Conservation (phyloP, 2,329 filamentous ascomycete species). For the Aureobasidium sp. region DNA sequence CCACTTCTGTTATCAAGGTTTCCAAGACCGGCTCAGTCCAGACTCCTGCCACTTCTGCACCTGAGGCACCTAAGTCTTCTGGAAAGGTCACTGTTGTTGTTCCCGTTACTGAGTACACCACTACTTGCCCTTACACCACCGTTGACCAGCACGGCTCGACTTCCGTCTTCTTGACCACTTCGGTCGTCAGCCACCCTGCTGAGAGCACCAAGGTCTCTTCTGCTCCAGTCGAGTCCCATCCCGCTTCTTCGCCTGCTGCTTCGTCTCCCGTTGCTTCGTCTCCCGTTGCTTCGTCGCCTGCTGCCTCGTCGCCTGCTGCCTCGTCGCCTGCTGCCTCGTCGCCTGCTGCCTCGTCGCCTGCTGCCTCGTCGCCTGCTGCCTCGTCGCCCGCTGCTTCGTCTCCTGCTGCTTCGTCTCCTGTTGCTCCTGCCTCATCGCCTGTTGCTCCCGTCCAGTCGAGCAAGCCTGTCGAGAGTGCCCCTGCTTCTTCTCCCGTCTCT, state of each 20-base stretch:
- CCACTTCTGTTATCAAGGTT: neutral
- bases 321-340: neutral
- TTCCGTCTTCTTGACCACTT: conserved; percentile 38
- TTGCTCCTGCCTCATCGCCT: too few relatives aligned
- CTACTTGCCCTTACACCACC: conserved; percentile 17
- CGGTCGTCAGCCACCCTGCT: conserved; percentile 14
- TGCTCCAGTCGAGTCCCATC: neutral
- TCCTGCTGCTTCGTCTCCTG: too few relatives aligned
- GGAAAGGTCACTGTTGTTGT: conserved; percentile 5
- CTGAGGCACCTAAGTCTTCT: neutral
- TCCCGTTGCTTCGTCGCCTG: neutral
- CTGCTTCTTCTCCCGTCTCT: neutral
- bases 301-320: neutral
- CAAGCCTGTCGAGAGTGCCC: neutral
- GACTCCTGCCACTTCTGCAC: neutral
- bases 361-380: too few relatives aligned
- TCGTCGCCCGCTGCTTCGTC: too few relatives aligned
- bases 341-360: too few relatives aligned
- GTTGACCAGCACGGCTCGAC: conserved; percentile 15
- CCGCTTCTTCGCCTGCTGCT: neutral
- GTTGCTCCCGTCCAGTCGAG: neutral
- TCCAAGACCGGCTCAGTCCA: neutral
- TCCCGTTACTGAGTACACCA: conserved; percentile 13
- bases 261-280: conserved; percentile 1
- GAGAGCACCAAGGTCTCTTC: neutral